Percentiles rank a stretch among this genome's conserved stretches.
phyloP scores from a whole-genome alignment of 768 basidiomycete genomes.

The Auriscalpium vulgare region DNA sequence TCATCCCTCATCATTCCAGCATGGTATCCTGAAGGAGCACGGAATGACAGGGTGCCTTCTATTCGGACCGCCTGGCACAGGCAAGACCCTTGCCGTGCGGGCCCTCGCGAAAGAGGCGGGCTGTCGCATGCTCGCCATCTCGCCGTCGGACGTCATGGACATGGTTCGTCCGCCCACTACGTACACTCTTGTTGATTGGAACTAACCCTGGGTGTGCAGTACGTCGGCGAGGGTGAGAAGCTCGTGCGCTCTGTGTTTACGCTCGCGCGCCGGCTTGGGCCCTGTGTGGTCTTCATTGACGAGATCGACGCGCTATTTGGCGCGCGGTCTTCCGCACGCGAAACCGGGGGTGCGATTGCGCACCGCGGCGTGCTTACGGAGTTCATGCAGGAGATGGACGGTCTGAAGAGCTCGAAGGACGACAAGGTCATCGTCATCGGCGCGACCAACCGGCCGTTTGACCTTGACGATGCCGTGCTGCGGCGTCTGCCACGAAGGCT shows the following conservation, averaged over 20 bases:
- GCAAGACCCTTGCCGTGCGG: constrained; percentile 83
- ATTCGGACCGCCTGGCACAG: constrained; percentile 91
- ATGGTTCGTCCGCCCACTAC: constrained; percentile 49
- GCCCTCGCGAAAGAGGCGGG: constrained; percentile 92
- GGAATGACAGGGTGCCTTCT: constrained; percentile 86
- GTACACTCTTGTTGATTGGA: not conserved
- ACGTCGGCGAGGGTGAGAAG: constrained; percentile 86
- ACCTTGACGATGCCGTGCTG: constrained; percentile 86
- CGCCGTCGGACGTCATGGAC: constrained; percentile 93
- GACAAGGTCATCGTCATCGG: constrained; percentile 87
- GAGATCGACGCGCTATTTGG: constrained; percentile 93
- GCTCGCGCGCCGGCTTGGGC: constrained; percentile 76
- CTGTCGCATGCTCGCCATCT: constrained; percentile 84
- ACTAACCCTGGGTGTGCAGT: constrained; percentile 33
- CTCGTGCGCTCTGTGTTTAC: constrained; percentile 85
- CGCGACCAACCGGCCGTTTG: constrained; percentile 88
- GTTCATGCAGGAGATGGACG: constrained; percentile 97
- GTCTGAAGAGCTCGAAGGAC: constrained; percentile 70
- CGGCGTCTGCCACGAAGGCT: constrained; percentile 81
- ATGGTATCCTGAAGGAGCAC: constrained; percentile 86
- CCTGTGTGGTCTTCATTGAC: constrained; percentile 91
- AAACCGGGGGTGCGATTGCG: constrained; percentile 72
- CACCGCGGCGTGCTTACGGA: constrained; percentile 86
- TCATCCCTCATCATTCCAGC: constrained; percentile 79
- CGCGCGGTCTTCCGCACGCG: constrained; percentile 68